phyloP scores from a whole-genome alignment of 352 stramenopile genomes.

The Pythium dissotocum region DNA sequence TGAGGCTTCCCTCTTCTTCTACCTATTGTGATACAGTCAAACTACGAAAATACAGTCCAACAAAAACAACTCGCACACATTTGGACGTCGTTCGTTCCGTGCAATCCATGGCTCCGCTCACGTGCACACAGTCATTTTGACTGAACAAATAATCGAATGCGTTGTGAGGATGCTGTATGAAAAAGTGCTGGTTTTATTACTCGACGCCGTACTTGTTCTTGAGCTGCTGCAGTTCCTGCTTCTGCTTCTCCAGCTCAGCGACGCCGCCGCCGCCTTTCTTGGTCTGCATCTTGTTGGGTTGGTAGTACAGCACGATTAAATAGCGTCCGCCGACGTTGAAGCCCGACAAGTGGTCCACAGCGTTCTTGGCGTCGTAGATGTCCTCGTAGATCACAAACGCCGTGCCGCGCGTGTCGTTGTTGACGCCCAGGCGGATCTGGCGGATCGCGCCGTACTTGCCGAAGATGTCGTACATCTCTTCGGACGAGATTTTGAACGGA shows the following conservation, averaged over 20 bases:
- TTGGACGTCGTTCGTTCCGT: too few relatives aligned
- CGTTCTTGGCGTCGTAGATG: conserved; percentile 99
- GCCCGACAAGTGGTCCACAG: conserved; percentile 97
- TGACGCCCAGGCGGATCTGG: conserved; percentile 94
- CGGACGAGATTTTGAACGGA: conserved; percentile 98
- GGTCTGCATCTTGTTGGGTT: conserved; percentile 88
- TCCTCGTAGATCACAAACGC: conserved; percentile 99
- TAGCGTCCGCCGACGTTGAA: conserved; percentile 99
- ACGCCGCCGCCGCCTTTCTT: conserved; percentile 35
- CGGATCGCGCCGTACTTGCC: conserved; percentile 99
- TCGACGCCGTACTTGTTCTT: conserved; percentile 88
- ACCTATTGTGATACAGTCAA: conserved; percentile 19
- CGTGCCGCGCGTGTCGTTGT: conserved; percentile 95
- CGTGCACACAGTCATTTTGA: too few relatives aligned
- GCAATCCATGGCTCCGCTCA: too few relatives aligned
- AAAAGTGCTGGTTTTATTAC: conserved; percentile 28
- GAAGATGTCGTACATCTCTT: conserved; percentile 99
- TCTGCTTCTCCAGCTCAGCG: conserved; percentile 63
- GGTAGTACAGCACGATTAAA: conserved; percentile 99
- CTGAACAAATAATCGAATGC: too few relatives aligned
- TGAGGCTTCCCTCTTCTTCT: not conserved
- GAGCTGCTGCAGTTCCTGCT: conserved; percentile 79
- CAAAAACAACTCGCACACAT: too few relatives aligned
- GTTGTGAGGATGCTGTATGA: too few relatives aligned
- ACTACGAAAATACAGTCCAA: conserved; percentile 9